Conservation (phyloP, 805 yeast genomes). For the Metschnikowia noctiluminum region DNA sequence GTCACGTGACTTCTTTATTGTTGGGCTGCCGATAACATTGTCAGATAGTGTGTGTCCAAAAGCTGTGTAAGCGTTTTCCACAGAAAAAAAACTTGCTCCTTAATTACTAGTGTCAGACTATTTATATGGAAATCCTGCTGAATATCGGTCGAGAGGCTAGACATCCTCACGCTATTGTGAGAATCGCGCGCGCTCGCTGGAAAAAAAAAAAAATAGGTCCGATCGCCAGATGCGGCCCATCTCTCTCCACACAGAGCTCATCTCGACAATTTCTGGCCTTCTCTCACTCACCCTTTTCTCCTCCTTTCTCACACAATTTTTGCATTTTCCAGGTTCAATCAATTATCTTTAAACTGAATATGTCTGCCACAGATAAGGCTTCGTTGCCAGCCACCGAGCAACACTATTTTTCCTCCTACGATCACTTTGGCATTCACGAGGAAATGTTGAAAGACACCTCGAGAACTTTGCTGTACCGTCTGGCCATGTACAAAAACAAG, state of each 20-base stretch:
- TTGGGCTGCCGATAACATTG: no score
- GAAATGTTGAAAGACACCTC: slow-evolving; percentile 97
- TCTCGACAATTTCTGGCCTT: not conserved
- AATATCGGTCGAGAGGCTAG: no score
- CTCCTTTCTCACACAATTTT: not conserved
- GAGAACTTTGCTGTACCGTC: slow-evolving; percentile 87
- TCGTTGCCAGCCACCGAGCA: slow-evolving; percentile 73
- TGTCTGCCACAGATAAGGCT: slow-evolving; percentile 65
- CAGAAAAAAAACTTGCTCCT: no score
- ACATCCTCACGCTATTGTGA: not conserved
- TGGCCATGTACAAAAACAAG: slow-evolving; percentile 87
- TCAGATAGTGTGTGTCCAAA: no score
- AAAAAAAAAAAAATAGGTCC: not conserved
- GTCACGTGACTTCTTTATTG: no score
- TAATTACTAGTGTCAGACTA: no score
- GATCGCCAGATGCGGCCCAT: not conserved
- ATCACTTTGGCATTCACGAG: slow-evolving; percentile 96
- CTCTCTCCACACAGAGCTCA: not conserved
- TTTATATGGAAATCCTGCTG: no score
- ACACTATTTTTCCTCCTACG: slow-evolving; percentile 93
- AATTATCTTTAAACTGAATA: not conserved
- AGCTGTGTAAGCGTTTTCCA: no score
- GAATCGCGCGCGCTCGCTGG: not conserved
- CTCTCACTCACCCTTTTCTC: not conserved
- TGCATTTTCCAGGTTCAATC: not conserved